phyloP scores from a whole-genome alignment of 164 flowering plant species.

The Nymphaea colorata region DNA sequence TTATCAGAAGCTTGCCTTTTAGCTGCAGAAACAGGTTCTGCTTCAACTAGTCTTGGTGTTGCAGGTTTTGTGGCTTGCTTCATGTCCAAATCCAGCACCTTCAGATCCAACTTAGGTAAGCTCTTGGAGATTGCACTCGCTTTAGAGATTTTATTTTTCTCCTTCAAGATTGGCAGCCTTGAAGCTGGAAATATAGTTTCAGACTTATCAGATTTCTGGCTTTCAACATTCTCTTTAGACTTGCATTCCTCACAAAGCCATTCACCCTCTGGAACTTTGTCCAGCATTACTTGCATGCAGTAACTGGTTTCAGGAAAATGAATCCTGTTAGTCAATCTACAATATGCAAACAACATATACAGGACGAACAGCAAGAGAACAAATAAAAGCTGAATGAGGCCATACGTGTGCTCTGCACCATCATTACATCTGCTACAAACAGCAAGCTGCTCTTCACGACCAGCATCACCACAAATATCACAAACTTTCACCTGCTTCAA shows the following conservation, averaged over 20 bases:
- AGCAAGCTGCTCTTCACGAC: conserved; percentile 86
- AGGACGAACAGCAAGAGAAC: not conserved
- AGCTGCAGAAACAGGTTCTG: conserved; percentile 30
- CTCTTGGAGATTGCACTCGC: conserved; percentile 10
- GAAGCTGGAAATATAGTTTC: conserved; percentile 8
- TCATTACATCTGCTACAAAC: conserved; percentile 84
- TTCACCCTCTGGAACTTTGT: conserved; percentile 29
- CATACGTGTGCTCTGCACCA: conserved; percentile 99
- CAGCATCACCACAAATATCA: conserved; percentile 99
- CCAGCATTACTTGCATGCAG: conserved; percentile 79
- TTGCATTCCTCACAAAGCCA: conserved; percentile 83
- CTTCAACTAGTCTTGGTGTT: conserved; percentile 25
- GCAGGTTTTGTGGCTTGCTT: conserved; percentile 14
- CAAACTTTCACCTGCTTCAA: conserved; percentile 81
- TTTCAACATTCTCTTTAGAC: conserved; percentile 34
- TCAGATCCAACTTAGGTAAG: conserved; percentile 19
- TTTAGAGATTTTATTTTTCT: conserved; percentile 15
- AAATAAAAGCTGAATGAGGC: conserved; percentile 1
- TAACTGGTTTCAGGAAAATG: conserved; percentile 31
- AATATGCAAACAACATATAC: not conserved
- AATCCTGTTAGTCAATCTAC: not conserved
- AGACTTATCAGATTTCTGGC: conserved; percentile 27
- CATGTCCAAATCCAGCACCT: conserved; percentile 24
- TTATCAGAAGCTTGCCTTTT: conserved; percentile 51
- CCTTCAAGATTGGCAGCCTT: conserved; percentile 7